A percentile compares a stretch with the other conserved stretches of the same genome.
These are phyloP conservation scores for Aspergillus tamarii DNA, from an alignment of 2,329 filamentous ascomycete species.

Conservation along the genomic window DNA sequence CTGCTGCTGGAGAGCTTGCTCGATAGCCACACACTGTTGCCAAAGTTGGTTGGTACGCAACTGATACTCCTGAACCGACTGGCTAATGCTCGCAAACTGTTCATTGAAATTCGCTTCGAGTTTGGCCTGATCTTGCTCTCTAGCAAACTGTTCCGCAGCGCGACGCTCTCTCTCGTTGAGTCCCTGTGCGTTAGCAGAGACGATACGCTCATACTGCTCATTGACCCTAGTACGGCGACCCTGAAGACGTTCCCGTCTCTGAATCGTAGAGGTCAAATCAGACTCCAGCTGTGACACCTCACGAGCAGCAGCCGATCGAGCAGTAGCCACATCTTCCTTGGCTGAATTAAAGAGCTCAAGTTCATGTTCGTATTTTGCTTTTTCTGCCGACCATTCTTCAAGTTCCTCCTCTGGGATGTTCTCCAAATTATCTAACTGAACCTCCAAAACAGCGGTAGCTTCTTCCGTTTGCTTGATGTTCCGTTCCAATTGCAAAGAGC, in stretches of 20 bases:
- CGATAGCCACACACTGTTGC: conserved; percentile 47
- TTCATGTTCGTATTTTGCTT: conserved; percentile 58
- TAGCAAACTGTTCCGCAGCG: conserved; percentile 50
- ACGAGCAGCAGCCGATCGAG: conserved; percentile 56
- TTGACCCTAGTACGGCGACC: conserved; percentile 61
- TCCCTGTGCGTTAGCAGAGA: conserved; percentile 60
- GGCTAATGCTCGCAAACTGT: conserved; percentile 46
- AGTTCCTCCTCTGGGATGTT: conserved; percentile 61
- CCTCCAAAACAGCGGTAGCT: conserved; percentile 57
- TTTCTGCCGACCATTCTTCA: conserved; percentile 56
- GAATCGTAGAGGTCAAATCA: conserved; percentile 55
- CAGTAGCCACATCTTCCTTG: conserved; percentile 54
- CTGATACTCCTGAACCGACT: conserved; percentile 49
- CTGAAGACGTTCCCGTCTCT: conserved; percentile 64
- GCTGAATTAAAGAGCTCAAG: conserved; percentile 54
- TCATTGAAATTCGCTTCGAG: conserved; percentile 48
- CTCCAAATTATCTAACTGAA: conserved; percentile 58
- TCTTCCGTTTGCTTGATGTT: conserved; percentile 67
- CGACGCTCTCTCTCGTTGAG: conserved; percentile 58
- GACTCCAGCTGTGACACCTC: conserved; percentile 55
- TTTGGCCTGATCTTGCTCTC: conserved; percentile 50
- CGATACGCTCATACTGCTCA: conserved; percentile 64
- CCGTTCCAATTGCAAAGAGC: conserved; percentile 63
- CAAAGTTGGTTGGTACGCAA: conserved; percentile 46
- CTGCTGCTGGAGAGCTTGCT: conserved; percentile 50